Evolutionary conservation across 257 asterid genomes (phyloP).

Genomic region (Solanum neorickii): DNA sequence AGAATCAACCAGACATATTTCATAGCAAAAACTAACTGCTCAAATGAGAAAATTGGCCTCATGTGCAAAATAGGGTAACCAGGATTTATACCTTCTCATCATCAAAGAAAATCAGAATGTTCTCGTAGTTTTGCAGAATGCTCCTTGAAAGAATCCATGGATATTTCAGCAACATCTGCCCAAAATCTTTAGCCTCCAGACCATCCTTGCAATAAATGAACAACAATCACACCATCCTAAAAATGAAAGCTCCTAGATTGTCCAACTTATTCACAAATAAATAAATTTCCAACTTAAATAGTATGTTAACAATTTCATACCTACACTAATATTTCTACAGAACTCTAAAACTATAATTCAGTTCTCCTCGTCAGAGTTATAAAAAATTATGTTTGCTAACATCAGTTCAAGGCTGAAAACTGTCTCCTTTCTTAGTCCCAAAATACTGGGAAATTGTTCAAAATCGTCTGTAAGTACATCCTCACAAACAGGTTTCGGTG

Average conservation of each 20-base stretch:
- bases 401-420: not conserved
- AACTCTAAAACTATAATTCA: not conserved
- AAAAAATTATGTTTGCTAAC: not conserved
- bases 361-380: not conserved
- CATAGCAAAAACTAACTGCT: not conserved
- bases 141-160: conserved; percentile 89
- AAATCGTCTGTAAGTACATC: not conserved
- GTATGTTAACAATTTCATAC: not conserved
- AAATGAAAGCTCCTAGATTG: not conserved
- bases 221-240: not conserved
- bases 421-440: not conserved
- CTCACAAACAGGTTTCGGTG: not conserved
- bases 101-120: conserved; percentile 45
- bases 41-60: not conserved
- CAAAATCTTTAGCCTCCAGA: conserved; percentile 27
- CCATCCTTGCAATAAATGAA: conserved; percentile 41
- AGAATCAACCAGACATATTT: not conserved
- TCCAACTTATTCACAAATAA: not conserved
- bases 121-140: conserved; percentile 49
- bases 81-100: conserved; percentile 51
- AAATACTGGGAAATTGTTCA: not conserved
- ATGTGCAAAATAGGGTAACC: not conserved
- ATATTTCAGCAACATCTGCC: conserved; percentile 67
- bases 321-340: not conserved
- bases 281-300: not conserved